A percentile compares a stretch with the other conserved stretches of the same genome.
Conservation (phyloP, 176 grass and related monocot genomes). For the Phragmites australis region DNA sequence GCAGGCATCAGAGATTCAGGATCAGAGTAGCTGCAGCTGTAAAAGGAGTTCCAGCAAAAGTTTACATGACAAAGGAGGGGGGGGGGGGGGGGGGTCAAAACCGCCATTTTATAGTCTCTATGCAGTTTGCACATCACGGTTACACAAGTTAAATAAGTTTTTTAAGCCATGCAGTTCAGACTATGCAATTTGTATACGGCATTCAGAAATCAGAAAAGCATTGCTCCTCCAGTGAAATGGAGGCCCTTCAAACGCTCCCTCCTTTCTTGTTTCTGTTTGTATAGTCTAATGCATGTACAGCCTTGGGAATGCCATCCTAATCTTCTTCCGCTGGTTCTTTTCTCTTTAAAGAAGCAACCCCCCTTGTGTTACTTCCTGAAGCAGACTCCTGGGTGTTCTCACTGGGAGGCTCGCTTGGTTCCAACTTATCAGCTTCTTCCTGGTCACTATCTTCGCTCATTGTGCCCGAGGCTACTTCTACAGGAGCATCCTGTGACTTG, state of each 20-base stretch:
- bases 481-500: conserved; percentile 8
- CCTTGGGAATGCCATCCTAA: conserved; percentile 29
- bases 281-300: conserved; percentile 39
- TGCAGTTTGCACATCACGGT: conserved; percentile 30
- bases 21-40: conserved; percentile 3
- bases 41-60: not conserved
- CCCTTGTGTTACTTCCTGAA: conserved; percentile 30
- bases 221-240: conserved; percentile 19
- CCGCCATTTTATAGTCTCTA: conserved; percentile 42
- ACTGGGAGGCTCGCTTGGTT: conserved; percentile 8
- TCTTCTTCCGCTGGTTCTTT: conserved; percentile 27
- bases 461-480: conserved; percentile 18
- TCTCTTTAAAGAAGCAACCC: conserved; percentile 35
- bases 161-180: conserved; percentile 36
- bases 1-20: not conserved
- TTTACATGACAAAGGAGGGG: not conserved
- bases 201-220: conserved; percentile 10
- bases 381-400: conserved; percentile 24
- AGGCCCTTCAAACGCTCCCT: conserved; percentile 31
- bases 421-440: conserved; percentile 33
- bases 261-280: conserved; percentile 31
- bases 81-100: conserved; percentile 12
- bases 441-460: conserved; percentile 19
- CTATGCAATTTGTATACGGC: conserved; percentile 38
- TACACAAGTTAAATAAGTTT: conserved; percentile 27